Base-by-base conservation (phyloP, 257 asterid genomes). In the Scutellaria galericulata region DNA sequence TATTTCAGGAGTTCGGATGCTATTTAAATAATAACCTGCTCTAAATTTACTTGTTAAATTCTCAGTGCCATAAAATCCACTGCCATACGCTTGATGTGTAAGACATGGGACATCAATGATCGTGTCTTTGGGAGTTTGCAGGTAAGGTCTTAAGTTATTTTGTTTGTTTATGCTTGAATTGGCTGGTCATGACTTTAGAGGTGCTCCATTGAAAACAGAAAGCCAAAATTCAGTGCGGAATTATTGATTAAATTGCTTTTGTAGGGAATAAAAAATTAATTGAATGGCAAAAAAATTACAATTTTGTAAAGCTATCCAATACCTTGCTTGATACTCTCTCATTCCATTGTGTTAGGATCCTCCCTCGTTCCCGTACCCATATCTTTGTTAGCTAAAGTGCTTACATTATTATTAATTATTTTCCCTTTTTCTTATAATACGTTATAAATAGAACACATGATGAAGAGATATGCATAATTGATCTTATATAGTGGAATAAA, bases 81-180 rank as follows among this genome's bases (percentile, higher is more conserved):
- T 69, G 98, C 96, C 10, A 82, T 82, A 71, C 99, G 99, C 78
- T 79, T 91, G 83, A 75, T 92, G 72, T 90, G 95, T 83, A 95
- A 89, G 86, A 83, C 99, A 11, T 95, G 99, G 99, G 99, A 85
- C 86, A 85, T 81, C 80, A 95, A 85, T 68, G 99, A 85, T 73
- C 98, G 96, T 55, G 87, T 86, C 84, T 95, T 89, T 82, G 92
- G 86, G 75, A 89, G 85, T 83, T 85, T 95, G 85, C 98, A 88
- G 95, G 99, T 84, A 82, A 83, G 87, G n/a, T 53, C 78, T 52
- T 62, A 39, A 48, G 39, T 82, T 47, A 13, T 72, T 45, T 73
- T 62, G 31, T 60, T 64, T 54, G 48, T 63, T 45, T 10, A 50
- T 59, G 27, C 47, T 48, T 65, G 59, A 42, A 31, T 76, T 64